Evolutionary conservation across 2,329 filamentous ascomycete genomes (phyloP).

Genomic region (Verticillium longisporum): DNA sequence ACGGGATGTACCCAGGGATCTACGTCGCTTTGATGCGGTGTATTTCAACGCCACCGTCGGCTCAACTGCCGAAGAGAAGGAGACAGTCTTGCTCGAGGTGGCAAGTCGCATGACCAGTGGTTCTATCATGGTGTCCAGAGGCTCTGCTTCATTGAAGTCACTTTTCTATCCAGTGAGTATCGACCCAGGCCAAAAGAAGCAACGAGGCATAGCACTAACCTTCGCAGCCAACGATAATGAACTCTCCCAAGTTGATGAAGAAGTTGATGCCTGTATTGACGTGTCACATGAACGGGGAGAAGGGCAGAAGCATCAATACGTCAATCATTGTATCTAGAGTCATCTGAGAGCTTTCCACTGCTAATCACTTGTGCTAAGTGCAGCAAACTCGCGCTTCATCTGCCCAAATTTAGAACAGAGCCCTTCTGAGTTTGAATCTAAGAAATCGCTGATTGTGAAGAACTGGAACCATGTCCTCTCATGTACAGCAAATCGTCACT

Average conservation of each 20-base stretch:
- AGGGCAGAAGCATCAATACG: not conserved
- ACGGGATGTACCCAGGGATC: not conserved
- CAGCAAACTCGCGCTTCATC: too few relatives aligned
- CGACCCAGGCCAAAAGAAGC: too few relatives aligned
- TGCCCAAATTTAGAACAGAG: too few relatives aligned
- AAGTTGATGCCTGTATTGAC: not conserved
- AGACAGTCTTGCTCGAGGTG: not conserved
- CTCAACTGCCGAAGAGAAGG: not conserved
- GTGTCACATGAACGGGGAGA: not conserved
- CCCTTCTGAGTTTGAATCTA: too few relatives aligned
- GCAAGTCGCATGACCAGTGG: not conserved
- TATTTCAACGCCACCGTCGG: not conserved
- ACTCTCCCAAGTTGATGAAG: not conserved
- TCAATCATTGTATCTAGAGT: not conserved
- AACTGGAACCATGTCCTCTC: not conserved
- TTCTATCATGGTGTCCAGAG: not conserved
- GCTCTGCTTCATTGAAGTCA: not conserved
- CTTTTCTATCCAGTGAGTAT: not conserved
- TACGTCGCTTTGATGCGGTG: not conserved
- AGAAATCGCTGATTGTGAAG: not conserved
- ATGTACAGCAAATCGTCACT: conserved; percentile 34
- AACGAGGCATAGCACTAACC: too few relatives aligned
- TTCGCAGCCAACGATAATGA: not conserved
- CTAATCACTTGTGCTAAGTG: too few relatives aligned
- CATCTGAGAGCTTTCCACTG: not conserved